These are phyloP conservation scores for Coemansia sp. DNA, from an alignment of 192 early-diverging fungal genomes.

Conservation along the genomic window DNA sequence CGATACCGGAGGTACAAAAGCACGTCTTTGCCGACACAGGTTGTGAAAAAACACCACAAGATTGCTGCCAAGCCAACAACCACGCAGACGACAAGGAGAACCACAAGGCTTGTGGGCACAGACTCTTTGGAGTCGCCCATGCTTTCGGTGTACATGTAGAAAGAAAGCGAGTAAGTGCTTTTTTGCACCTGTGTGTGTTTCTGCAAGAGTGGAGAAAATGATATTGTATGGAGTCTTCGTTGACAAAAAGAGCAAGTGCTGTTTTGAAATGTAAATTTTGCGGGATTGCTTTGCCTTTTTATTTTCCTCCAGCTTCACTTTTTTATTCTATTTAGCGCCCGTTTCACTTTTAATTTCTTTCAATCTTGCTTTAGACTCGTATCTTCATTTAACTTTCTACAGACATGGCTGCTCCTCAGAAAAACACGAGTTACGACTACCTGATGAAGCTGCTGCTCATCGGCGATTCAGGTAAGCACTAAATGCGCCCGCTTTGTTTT, in stretches of 20 bases:
- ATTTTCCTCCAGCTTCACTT: neutral
- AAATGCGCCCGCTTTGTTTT: slow-evolving; percentile 2
- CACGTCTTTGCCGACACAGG: slow-evolving; percentile 45
- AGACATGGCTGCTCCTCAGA: slow-evolving; percentile 58
- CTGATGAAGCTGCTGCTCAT: slow-evolving; percentile 98
- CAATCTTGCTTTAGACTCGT: slow-evolving; percentile 6
- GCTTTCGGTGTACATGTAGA: neutral
- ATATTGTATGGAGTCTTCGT: too few relatives aligned
- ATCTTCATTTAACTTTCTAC: neutral
- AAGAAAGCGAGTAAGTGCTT: neutral
- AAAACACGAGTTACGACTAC: slow-evolving; percentile 98
- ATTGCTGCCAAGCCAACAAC: slow-evolving; percentile 46
- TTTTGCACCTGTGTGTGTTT: neutral
- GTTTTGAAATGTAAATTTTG: too few relatives aligned
- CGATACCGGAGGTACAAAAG: slow-evolving; percentile 40
- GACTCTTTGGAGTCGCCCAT: neutral
- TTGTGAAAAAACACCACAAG: slow-evolving; percentile 56
- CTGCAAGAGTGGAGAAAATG: too few relatives aligned
- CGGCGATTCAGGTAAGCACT: slow-evolving; percentile 88
- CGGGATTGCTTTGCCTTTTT: neutral
- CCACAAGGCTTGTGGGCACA: slow-evolving; percentile 38
- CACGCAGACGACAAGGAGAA: slow-evolving; percentile 40
- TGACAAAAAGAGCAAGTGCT: too few relatives aligned
- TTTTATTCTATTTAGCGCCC: neutral
- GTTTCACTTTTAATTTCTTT: neutral